Evolutionary conservation across 257 asterid species (phyloP).

Genomic region (Nicotiana sylvestris): DNA sequence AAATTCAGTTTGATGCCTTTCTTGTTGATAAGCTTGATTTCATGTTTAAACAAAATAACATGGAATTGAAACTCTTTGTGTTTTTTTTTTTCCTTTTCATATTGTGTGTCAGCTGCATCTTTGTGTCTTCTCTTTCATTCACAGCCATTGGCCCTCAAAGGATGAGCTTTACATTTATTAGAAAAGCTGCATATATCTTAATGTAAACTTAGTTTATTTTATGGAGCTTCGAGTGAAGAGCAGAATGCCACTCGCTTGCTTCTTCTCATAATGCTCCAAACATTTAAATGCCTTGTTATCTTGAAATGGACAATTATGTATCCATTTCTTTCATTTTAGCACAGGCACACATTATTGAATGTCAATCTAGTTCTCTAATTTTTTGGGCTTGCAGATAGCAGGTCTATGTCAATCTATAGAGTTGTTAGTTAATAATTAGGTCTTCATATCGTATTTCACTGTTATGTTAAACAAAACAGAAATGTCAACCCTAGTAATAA

Average conservation of each 20-base stretch:
- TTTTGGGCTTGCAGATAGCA: background rate
- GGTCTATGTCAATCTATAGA: background rate
- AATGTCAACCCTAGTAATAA: background rate
- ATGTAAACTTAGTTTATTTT: background rate
- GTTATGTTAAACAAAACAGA: background rate
- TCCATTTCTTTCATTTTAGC: background rate
- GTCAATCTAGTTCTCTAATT: background rate
- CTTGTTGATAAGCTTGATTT: background rate
- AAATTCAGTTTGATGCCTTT: background rate
- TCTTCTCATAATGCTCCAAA: constrained; percentile 36
- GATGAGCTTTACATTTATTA: background rate
- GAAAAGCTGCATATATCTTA: background rate
- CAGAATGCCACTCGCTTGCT: constrained; percentile 20
- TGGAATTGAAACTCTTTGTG: background rate
- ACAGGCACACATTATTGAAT: constrained; percentile 12
- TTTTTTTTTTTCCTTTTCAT: background rate
- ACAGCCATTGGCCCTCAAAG: background rate
- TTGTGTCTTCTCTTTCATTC: background rate
- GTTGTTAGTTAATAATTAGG: background rate
- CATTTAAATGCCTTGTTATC: constrained; percentile 16
- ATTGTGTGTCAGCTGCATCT: background rate
- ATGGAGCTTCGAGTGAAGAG: constrained; percentile 38
- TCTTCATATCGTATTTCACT: background rate
- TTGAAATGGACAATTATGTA: constrained; percentile 16
- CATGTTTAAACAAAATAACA: background rate